Base-by-base conservation (phyloP, 2,329 filamentous ascomycete genomes). In the Aspergillus hortae region DNA sequence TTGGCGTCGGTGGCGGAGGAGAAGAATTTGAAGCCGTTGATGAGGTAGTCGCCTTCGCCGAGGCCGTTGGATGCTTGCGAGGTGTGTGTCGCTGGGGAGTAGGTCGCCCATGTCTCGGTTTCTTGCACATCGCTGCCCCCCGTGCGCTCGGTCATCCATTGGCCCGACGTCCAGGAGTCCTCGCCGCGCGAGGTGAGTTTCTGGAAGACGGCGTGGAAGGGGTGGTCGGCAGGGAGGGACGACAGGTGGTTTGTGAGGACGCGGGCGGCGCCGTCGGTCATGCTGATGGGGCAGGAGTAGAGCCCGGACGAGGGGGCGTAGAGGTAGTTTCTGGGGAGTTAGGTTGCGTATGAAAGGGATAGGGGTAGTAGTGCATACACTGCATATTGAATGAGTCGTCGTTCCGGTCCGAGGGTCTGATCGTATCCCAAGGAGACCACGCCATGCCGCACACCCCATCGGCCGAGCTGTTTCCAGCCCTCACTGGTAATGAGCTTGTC, bases 121-220 rank as follows among this genome's bases (percentile, higher is more conserved):
- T 79, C 77, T 3, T 82, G 83, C 1, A 89, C 84, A 60, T 90
- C 87, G 56, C 84, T 87, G 0, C 86, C 87, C 1, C 86, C 86
- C 0, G 78, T 77, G 2, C 86, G 77, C 60, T 89, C 86, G 0
- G 87, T 90, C 87, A 90, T 89, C 87, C 87, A 90, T 65, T 90
- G 87, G 0, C 86, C 86, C 38, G 81, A 87, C 0, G 86, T 90
- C 87, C 86, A 90, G 56, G 58, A 46, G n/a, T 54, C 27, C 12
- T 59, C 53, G 2, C 61, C 60, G 7, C 65, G 61, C 4, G 67
- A 67, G 11, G 59, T 48, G 12, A 49, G 27, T n/a, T 36, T 50
- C 25, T 44, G 19, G 32, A 46, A 53, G 15, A 55, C 54, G 48
- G 23, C 14, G 25, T 46, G 52, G 44, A 50, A 61, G 47, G 35